Percentiles rank a stretch among this genome's conserved stretches.
These are phyloP conservation scores for Stenocarpella maydis DNA, from an alignment of 2,329 filamentous ascomycete genomes.

Conservation along the genomic window DNA sequence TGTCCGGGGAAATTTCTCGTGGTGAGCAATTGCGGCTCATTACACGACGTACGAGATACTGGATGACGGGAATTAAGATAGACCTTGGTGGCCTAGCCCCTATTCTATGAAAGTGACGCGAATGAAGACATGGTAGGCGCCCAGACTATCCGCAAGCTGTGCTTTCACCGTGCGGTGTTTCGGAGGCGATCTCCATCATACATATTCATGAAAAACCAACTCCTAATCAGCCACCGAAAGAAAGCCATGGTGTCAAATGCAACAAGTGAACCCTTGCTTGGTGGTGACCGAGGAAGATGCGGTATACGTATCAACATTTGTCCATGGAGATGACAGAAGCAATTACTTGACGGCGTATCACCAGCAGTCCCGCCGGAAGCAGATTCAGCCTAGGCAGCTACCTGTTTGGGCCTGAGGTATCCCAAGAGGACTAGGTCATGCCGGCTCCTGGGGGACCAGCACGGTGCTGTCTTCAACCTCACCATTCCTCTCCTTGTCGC, in stretches of 20 bases:
- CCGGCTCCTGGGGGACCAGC: slow-evolving; percentile 43
- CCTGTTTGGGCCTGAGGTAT: not conserved
- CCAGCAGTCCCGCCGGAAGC: not conserved
- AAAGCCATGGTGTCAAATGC: not conserved
- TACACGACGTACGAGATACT: not conserved
- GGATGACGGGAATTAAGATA: slow-evolving; percentile 6
- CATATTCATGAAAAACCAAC: not conserved
- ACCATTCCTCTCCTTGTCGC: slow-evolving; percentile 40
- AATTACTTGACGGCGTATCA: not conserved
- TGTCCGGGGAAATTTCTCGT: not conserved
- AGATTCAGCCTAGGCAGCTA: not conserved
- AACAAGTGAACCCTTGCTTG: no score
- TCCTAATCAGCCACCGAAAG: not conserved
- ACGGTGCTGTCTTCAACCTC: slow-evolving; percentile 48
- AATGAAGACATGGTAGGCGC: not conserved
- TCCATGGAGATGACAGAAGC: not conserved
- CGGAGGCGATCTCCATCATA: not conserved
- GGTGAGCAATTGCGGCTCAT: not conserved
- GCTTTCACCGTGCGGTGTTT: not conserved
- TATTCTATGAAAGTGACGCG: not conserved
- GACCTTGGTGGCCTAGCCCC: not conserved
- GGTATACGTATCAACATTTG: not conserved
- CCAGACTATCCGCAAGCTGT: not conserved
- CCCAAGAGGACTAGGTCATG: not conserved
- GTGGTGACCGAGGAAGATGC: not conserved